Evolutionary conservation across 768 basidiomycete species (phyloP), one percentile per base, ranked within the genome.

Genomic region (Hydnum rufescens): DNA sequence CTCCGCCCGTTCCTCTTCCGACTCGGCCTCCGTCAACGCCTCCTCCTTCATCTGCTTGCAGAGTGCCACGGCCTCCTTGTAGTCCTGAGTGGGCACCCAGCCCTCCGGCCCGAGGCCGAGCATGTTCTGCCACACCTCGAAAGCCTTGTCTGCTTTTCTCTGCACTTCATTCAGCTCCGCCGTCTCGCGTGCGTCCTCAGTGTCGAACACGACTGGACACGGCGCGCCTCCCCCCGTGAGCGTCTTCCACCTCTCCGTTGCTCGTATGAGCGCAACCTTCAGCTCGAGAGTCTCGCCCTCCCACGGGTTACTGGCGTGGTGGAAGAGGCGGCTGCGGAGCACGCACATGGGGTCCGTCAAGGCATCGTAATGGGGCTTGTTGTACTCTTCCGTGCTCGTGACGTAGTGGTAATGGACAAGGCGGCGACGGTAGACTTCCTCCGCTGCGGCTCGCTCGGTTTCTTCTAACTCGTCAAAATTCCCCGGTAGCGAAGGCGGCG

Each of bases 401-500:
- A 66, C 62, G 60, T 74, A 74, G 65, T 74, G 68, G 60, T 64
- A 71, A 52, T 75, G 73, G 58, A 70, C 62, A 60, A 75, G 67
- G 57, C 72, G 70, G 58, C 63, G 53, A 63, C 58, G 68, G 66
- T 72, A 66, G 65, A 68, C 59, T 58, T 62, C 62, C 63, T 53
- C 53, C 60, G 52, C 68, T 42, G 44, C 0, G 52, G 28, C 61
- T 61, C 58, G 64, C 64, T 68, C 48, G 57, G 61, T 34, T 64
- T 72, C 59, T 32, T 64, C 60, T 59, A 75, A 49, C n/a, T 70
- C 61, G 60, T 69, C 60, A 3, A 68, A 52, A 32, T 70, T 67
- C 54, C 64, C 66, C 53, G 72, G 74, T 46, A 68, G 64, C n/a
- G 65, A 68, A 39, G 73, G 72, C 56, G 22, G 64, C 22, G 54